These are phyloP conservation scores for Linderniella brevidens DNA, from an alignment of 257 asterid genomes.

Conservation along the genomic window DNA sequence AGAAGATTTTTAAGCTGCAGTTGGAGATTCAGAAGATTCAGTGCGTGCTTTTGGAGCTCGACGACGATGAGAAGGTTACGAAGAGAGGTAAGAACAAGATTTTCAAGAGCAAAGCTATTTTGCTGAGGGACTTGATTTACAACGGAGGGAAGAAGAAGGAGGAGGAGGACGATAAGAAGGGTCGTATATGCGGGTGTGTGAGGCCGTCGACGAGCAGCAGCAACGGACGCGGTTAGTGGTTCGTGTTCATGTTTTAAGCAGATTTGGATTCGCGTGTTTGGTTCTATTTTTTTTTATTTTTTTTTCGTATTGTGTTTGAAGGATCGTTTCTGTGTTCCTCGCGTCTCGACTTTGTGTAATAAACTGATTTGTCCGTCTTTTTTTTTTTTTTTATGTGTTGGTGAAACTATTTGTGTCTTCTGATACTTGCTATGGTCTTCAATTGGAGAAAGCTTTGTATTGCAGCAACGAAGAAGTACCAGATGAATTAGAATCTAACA, in stretches of 20 bases:
- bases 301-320: no score
- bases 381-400: no score
- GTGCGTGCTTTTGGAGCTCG: conserved; percentile 36
- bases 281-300: no score
- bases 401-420: no score
- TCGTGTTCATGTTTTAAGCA: no score
- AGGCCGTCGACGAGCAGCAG: conserved; percentile 32
- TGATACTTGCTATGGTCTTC: no score
- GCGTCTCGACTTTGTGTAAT: conserved; percentile 1
- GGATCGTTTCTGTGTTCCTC: conserved; percentile 7
- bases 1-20: conserved; percentile 41
- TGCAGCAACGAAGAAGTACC: no score
- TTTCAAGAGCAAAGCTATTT: conserved; percentile 31
- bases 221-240: conserved; percentile 16
- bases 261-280: no score
- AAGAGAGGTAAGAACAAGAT: conserved; percentile 25
- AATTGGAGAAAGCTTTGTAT: no score
- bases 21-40: conserved; percentile 64
- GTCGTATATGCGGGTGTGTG: conserved; percentile 53
- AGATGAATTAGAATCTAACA: no score
- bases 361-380: no score
- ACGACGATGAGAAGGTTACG: conserved; percentile 50
- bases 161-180: conserved; percentile 47
- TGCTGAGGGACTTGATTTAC: conserved; percentile 60
- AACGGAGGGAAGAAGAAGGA: conserved; percentile 42